A percentile compares a stretch with the other conserved stretches of the same genome.
phyloP scores from a whole-genome alignment of 2,329 filamentous ascomycete species.

The Diaporthe nobilis region DNA sequence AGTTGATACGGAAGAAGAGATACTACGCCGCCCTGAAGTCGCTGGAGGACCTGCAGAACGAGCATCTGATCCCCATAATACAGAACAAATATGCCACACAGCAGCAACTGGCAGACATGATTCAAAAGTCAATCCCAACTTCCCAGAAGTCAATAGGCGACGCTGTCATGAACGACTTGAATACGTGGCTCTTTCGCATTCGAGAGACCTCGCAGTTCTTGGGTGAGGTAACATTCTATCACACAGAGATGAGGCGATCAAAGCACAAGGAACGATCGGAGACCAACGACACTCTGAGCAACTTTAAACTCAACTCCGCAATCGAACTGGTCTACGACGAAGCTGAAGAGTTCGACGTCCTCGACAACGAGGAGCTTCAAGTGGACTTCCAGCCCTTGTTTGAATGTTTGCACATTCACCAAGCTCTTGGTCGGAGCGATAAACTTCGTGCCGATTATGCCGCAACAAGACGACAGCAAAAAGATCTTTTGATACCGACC shows the following conservation, averaged over 20 bases:
- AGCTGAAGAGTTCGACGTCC: constrained; percentile 92
- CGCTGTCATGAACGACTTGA: constrained; percentile 95
- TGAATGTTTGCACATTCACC: constrained; percentile 96
- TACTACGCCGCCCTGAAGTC: constrained; percentile 96
- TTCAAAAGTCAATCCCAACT: constrained; percentile 93
- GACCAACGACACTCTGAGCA: constrained; percentile 78
- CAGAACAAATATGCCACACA: constrained; percentile 91
- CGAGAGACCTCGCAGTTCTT: constrained; percentile 96
- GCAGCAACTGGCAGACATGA: constrained; percentile 94
- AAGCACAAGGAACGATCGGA: constrained; percentile 88
- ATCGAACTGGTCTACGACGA: constrained; percentile 97
- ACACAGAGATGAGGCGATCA: constrained; percentile 88
- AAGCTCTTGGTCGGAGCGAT: constrained; percentile 92
- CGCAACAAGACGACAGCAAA: constrained; percentile 90
- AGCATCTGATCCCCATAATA: constrained; percentile 82
- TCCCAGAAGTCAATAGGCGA: constrained; percentile 95
- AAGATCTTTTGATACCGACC: constrained; percentile 86
- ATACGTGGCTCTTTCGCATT: constrained; percentile 96
- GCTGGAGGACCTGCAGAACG: constrained; percentile 94
- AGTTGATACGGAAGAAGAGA: constrained; percentile 90
- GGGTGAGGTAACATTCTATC: constrained; percentile 96
- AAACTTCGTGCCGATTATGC: constrained; percentile 93
- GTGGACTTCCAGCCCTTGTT: constrained; percentile 96
- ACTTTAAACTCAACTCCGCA: constrained; percentile 94
- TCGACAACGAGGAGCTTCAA: constrained; percentile 95